Conservation (phyloP, 345 rosid genomes). For the Capsella bursapastoris region DNA sequence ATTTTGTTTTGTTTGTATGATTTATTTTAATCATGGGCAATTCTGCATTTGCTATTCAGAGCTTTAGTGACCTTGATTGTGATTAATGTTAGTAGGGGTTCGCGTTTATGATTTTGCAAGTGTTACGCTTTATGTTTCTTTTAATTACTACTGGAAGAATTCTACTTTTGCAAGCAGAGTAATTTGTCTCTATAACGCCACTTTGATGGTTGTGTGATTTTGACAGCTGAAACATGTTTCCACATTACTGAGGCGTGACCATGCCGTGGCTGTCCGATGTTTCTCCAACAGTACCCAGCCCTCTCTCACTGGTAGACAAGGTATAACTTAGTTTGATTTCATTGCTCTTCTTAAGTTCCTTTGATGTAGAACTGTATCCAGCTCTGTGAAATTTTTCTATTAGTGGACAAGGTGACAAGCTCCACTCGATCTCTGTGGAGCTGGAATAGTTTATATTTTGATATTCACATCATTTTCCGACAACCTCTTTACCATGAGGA, state of each 20-base stretch:
- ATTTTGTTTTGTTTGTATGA: background rate
- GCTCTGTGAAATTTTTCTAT: background rate
- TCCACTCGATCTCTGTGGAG: background rate
- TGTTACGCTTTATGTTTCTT: background rate
- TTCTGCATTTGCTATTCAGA: background rate
- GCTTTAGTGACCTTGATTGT: background rate
- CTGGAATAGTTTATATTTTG: background rate
- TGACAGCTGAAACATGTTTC: slow-evolving; percentile 68
- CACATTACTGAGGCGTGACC: slow-evolving; percentile 55
- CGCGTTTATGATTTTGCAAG: background rate
- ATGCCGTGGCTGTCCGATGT: slow-evolving; percentile 57
- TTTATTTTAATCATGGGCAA: background rate
- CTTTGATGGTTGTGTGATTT: slow-evolving; percentile 23
- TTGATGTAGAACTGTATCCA: background rate
- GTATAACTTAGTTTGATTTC: slow-evolving; percentile 42
- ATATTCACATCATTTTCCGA: background rate
- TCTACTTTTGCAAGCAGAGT: background rate
- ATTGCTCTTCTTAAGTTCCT: background rate
- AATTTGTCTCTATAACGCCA: background rate
- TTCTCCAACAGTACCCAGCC: slow-evolving; percentile 56
- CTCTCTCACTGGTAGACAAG: slow-evolving; percentile 53
- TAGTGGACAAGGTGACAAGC: background rate
- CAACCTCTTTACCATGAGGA: background rate
- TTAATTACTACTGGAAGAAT: background rate
- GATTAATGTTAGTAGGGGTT: slow-evolving; percentile 12